Percentiles rank a stretch among this genome's conserved stretches.
Evolutionary conservation across 1,139 yeast species (phyloP).

Genomic region (Saccharomycopsis phalli): DNA sequence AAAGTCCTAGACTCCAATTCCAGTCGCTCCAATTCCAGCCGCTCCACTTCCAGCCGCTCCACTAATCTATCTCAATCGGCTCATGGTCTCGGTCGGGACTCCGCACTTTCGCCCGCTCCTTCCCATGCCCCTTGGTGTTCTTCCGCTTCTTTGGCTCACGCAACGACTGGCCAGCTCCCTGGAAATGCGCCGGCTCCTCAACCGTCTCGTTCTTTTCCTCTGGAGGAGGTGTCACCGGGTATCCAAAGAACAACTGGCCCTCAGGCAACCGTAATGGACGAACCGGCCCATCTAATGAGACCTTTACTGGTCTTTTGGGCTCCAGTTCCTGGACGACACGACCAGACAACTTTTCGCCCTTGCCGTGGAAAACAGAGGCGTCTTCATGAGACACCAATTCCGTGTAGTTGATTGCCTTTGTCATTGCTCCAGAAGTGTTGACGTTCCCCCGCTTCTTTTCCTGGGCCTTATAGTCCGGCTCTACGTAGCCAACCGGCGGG

Average conservation of each 20-base stretch:
- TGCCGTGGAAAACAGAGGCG: conserved; percentile 41
- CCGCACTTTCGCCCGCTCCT: conserved; percentile 34
- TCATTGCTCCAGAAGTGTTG: conserved; percentile 62
- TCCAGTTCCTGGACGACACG: conserved; percentile 27
- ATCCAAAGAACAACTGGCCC: conserved; percentile 90
- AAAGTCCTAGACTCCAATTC: too few relatives aligned
- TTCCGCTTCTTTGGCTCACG: conserved; percentile 71
- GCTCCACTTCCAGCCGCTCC: not conserved
- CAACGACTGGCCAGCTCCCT: conserved; percentile 61
- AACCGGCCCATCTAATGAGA: conserved; percentile 43
- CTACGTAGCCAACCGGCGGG: conserved; percentile 97
- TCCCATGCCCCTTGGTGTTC: conserved; percentile 37
- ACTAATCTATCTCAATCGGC: conserved; percentile 65
- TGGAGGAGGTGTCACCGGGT: conserved; percentile 70
- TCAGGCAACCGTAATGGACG: conserved; percentile 64
- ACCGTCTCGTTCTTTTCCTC: conserved; percentile 35
- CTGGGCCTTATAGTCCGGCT: conserved; percentile 48
- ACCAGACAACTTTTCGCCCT: conserved; percentile 71
- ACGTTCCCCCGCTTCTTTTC: conserved; percentile 23
- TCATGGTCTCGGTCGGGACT: conserved; percentile 30
- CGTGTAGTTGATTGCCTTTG: conserved; percentile 63
- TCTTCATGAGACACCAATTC: conserved; percentile 38
- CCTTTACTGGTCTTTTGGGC: conserved; percentile 22
- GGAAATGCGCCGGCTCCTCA: conserved; percentile 35
- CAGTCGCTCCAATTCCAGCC: too few relatives aligned